Evolutionary conservation across 2,329 filamentous ascomycete species (phyloP).

Genomic region (Beauveria asiatica): DNA sequence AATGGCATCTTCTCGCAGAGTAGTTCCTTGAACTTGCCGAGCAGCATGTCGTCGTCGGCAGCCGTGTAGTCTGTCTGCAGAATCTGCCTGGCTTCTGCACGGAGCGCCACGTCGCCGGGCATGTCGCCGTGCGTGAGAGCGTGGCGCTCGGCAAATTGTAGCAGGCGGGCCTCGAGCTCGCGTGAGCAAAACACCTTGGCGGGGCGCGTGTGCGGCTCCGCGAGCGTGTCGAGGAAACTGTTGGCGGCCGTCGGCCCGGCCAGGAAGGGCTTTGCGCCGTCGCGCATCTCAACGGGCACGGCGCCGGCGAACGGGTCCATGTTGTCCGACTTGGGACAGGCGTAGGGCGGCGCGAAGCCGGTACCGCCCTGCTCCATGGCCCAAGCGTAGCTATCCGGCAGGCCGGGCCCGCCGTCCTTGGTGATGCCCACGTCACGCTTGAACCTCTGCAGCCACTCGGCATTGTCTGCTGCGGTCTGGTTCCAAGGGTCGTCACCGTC

Average conservation of each 20-base stretch:
- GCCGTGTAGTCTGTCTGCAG: constrained; percentile 37
- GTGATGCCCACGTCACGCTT: constrained; percentile 49
- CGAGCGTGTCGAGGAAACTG: constrained; percentile 38
- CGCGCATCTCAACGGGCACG: constrained; percentile 25
- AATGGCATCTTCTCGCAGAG: constrained; percentile 25
- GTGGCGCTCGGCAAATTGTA: constrained; percentile 37
- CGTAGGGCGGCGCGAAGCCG: constrained; percentile 48
- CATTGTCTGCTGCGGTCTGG: constrained; percentile 54
- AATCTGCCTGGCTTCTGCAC: constrained; percentile 39
- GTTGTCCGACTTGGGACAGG: constrained; percentile 33
- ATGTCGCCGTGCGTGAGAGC: constrained; percentile 30
- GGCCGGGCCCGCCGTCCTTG: constrained; percentile 40
- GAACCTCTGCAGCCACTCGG: constrained; percentile 55
- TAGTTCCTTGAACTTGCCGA: constrained; percentile 45
- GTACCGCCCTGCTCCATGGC: constrained; percentile 40
- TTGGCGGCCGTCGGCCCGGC: constrained; percentile 36
- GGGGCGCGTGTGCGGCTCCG: constrained; percentile 35
- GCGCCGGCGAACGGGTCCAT: constrained; percentile 27
- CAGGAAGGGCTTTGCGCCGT: constrained; percentile 32
- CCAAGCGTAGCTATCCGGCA: constrained; percentile 36
- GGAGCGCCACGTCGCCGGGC: constrained; percentile 40
- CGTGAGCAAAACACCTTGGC: constrained; percentile 49
- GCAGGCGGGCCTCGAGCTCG: constrained; percentile 48
- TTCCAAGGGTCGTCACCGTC: constrained; percentile 59
- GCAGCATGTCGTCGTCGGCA: constrained; percentile 44